Evolutionary conservation across 148 eudicot genomes (phyloP), one percentile per base, ranked within the genome.

Genomic region (Rhododendron vialii): DNA sequence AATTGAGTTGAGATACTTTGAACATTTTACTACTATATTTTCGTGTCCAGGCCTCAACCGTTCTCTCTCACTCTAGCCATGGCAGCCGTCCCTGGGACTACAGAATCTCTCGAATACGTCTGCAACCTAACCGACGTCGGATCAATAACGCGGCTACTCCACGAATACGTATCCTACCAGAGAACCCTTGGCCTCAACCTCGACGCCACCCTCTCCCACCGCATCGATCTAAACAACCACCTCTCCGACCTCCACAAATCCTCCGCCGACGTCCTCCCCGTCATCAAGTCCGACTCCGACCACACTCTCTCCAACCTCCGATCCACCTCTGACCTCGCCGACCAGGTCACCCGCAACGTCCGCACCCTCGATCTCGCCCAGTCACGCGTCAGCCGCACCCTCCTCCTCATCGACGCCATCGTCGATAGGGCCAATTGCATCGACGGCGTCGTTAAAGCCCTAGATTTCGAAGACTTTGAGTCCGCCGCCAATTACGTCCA

Each of bases 311-410:
- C 94, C 80, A 93, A 96, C 82, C 93, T 96, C 85, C 82, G 86
- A 38, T 88, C 93, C 51, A 96, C 98, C 45, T 94, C 92, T 33
- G 38, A 71, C 4, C 95, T 94, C 48, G 97, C 99, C 63, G 97
- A 95, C 45, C 87, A 87, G 55, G 98, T 92, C 61, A 92, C 94
- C 38, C 91, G 94, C 33, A 95, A 93, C 83, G 98, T 96, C 78
- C 96, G 98, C 30, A 93, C 92, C 84, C 96, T 96, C 82, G 98
- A 96, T 86, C 92, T 95, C 14, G 98, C 98, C 8, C 98, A 95
- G 78, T 92, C 97, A 0, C 98, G 98, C 78, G 98, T 96, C 51
- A 90, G 91, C 24, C 79, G 86, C 78, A 96, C 98, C 17, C 88
- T 95, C 24, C 90, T 89, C 26, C 93, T 92, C n/a, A 92, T 96